Evolutionary conservation across 495 filamentous ascomycete species (phyloP).

Genomic region (Penicillium crystallinum): DNA sequence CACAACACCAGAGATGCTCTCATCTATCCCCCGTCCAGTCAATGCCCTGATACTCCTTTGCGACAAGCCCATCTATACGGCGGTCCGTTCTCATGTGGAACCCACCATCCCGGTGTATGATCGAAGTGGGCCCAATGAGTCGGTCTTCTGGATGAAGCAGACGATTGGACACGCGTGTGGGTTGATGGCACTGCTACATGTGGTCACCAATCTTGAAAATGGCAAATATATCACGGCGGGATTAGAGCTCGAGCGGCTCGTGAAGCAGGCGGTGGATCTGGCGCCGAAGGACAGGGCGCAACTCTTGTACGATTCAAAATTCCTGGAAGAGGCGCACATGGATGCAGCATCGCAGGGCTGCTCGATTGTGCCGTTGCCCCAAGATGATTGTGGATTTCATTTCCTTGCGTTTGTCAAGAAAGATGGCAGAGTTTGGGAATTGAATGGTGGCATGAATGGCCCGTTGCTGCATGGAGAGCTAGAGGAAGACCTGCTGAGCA

Average conservation of each 20-base stretch:
- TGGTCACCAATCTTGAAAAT: constrained; percentile 47
- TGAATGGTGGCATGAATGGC: constrained; percentile 72
- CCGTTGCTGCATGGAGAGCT: constrained; percentile 66
- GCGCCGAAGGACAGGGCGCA: constrained; percentile 50
- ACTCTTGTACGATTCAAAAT: constrained; percentile 61
- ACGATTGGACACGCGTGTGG: constrained; percentile 64
- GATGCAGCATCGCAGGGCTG: constrained; percentile 63
- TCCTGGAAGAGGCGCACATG: constrained; percentile 66
- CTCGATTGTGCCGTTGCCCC: constrained; percentile 58
- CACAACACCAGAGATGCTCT: constrained; percentile 51
- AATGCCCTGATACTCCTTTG: constrained; percentile 55
- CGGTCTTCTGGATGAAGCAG: constrained; percentile 60
- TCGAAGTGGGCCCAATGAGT: constrained; percentile 46
- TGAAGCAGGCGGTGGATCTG: constrained; percentile 25
- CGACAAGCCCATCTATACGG: constrained; percentile 41
- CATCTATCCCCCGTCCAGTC: constrained; percentile 52
- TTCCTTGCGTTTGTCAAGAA: constrained; percentile 79
- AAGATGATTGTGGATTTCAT: constrained; percentile 62
- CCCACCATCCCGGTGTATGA: constrained; percentile 38
- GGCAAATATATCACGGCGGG: constrained; percentile 32
- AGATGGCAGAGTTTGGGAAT: constrained; percentile 68
- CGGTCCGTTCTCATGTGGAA: constrained; percentile 28
- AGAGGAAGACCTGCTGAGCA: constrained; percentile 61
- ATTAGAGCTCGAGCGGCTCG: constrained; percentile 25
- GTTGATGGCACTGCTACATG: constrained; percentile 58